Percentiles rank a stretch among this genome's conserved stretches.
Conservation (phyloP, 805 yeast genomes). For the Saturnispora quitensis region DNA sequence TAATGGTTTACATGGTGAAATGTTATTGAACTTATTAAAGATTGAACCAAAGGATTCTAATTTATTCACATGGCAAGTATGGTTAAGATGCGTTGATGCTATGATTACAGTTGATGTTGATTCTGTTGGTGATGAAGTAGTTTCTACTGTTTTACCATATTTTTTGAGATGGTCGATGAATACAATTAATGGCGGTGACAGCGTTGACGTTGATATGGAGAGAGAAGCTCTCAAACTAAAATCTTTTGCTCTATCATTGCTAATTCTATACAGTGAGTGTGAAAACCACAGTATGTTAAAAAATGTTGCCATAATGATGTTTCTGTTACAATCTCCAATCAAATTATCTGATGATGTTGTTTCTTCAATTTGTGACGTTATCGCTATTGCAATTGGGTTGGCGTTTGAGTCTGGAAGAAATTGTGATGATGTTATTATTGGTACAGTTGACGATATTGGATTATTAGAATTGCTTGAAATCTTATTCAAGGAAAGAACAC, state of each 20-base stretch:
- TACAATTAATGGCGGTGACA: conserved; percentile 1
- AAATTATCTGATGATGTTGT: conserved; percentile 32
- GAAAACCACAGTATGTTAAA: conserved; percentile 44
- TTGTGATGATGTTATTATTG: conserved; percentile 19
- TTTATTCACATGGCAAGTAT: conserved; percentile 30
- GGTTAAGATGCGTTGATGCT: conserved; percentile 32
- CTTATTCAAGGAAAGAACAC: conserved; percentile 11
- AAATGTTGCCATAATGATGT: conserved; percentile 33
- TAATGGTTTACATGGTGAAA: conserved; percentile 10
- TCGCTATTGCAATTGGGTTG: conserved; percentile 36
- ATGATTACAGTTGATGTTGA: conserved; percentile 42
- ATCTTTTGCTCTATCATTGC: conserved; percentile 23
- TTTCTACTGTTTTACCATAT: conserved; percentile 24
- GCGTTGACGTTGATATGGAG: neutral
- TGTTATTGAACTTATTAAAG: conserved; percentile 5
- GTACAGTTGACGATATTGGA: conserved; percentile 8
- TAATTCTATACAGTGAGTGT: conserved; percentile 39
- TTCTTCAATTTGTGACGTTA: conserved; percentile 36
- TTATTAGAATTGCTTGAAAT: conserved; percentile 22
- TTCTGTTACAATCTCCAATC: conserved; percentile 31
- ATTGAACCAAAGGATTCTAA: conserved; percentile 25
- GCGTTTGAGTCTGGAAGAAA: conserved; percentile 30
- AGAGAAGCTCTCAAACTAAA: conserved; percentile 7
- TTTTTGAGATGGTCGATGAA: conserved; percentile 13
- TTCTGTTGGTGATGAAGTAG: conserved; percentile 34